Conservation (phyloP, 78 protist genomes). For the Cavenderia fasciculata region DNA sequence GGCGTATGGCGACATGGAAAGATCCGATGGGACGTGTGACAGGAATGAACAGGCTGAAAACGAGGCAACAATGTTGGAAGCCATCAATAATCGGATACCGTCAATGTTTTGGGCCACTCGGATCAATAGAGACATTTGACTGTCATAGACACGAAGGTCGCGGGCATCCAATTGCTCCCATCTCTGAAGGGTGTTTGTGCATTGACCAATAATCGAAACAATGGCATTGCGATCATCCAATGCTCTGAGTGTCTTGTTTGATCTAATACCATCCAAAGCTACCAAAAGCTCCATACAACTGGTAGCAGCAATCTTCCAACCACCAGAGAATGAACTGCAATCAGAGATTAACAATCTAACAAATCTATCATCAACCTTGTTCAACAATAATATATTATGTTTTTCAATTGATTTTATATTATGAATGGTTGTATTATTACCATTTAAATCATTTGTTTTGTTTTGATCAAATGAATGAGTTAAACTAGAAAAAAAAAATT, state of each 20-base stretch:
- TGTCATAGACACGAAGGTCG: conserved; percentile 45
- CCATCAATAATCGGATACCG: conserved; percentile 17
- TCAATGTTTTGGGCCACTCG: conserved; percentile 30
- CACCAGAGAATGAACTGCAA: conserved; percentile 44
- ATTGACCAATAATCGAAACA: conserved; percentile 15
- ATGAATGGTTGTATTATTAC: too few species aligned
- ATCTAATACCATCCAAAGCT: conserved; percentile 1
- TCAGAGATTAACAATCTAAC: conserved; percentile 25
- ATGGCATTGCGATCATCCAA: conserved; percentile 24
- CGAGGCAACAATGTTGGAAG: conserved; percentile 1
- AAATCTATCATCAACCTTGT: conserved; percentile 55
- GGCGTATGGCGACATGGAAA: too few species aligned
- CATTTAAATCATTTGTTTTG: too few species aligned
- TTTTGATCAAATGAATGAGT: too few species aligned
- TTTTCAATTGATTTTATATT: background rate
- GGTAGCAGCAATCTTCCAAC: conserved; percentile 63
- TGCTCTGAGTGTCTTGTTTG: background rate
- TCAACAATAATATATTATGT: conserved; percentile 5
- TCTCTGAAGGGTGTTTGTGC: background rate
- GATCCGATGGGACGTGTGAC: conserved; percentile 16
- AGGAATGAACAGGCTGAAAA: conserved; percentile 19
- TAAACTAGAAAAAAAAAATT: too few species aligned
- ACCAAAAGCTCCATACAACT: conserved; percentile 32
- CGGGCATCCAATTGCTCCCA: conserved; percentile 32
- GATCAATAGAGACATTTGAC: conserved; percentile 43